A percentile compares a stretch with the other conserved stretches of the same genome.
These are phyloP conservation scores for Corynascus novoguineensis DNA, from an alignment of 495 filamentous ascomycete species.

Conservation along the genomic window DNA sequence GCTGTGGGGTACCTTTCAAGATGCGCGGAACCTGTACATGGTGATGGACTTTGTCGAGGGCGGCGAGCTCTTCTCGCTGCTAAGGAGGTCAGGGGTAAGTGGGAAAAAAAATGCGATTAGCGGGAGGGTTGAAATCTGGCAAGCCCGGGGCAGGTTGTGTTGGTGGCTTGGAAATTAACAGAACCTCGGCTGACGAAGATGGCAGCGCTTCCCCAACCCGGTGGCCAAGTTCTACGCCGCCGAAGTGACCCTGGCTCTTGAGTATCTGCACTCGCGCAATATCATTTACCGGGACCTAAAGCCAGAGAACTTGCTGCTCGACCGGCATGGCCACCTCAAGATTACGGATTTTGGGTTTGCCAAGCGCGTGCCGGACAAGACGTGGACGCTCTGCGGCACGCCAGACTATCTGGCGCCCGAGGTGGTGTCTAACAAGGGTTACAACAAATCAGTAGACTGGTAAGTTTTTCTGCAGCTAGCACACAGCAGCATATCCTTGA, in stretches of 20 bases:
- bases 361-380: slow-evolving; percentile 97
- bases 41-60: slow-evolving; percentile 99
- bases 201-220: slow-evolving; percentile 95
- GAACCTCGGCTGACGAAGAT: slow-evolving; percentile 10
- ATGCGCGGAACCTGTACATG: slow-evolving; percentile 95
- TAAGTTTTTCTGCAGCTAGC: too few species aligned
- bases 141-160: too few species aligned
- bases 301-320: slow-evolving; percentile 90
- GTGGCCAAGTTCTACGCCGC: slow-evolving; percentile 99
- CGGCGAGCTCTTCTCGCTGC: slow-evolving; percentile 89
- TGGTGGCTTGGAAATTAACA: neutral
- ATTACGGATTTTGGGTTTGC: slow-evolving; percentile 99
- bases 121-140: too few species aligned
- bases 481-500: neutral
- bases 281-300: slow-evolving; percentile 98
- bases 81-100: slow-evolving; percentile 92
- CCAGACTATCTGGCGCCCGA: slow-evolving; percentile 98
- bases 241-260: slow-evolving; percentile 89
- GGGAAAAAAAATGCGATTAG: too few species aligned
- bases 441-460: slow-evolving; percentile 99
- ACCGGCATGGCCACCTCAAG: slow-evolving; percentile 94
- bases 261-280: slow-evolving; percentile 90
- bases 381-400: slow-evolving; percentile 96
- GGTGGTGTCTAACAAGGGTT: slow-evolving; percentile 94
- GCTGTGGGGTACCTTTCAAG: slow-evolving; percentile 97